Conservation (phyloP, 306 rosid species). For the Trichosanthes truncata region DNA sequence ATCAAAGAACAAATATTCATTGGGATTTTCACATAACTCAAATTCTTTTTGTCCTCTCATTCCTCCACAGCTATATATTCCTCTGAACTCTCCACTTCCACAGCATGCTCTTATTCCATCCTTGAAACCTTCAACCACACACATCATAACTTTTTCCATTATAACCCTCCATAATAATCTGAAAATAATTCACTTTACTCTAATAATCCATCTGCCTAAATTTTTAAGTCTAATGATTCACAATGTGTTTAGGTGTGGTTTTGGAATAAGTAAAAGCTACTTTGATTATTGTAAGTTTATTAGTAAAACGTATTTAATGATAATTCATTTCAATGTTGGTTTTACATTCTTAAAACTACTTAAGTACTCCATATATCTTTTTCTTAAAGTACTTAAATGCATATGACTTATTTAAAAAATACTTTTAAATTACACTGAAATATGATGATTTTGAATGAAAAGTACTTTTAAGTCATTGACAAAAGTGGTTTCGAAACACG, state of each 20-base stretch:
- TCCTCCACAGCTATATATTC: constrained; percentile 47
- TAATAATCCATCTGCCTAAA: neutral
- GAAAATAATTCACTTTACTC: neutral
- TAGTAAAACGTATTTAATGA: no score
- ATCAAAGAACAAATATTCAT: constrained; percentile 39
- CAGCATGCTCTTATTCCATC: constrained; percentile 43
- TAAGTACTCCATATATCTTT: no score
- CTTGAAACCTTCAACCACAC: constrained; percentile 30
- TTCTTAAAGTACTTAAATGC: no score
- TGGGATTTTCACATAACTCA: constrained; percentile 25
- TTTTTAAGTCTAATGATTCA: neutral
- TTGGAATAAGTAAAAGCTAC: no score
- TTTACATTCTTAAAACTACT: no score
- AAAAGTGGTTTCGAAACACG: no score
- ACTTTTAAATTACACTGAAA: no score
- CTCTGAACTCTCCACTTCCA: constrained; percentile 43
- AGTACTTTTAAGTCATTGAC: no score
- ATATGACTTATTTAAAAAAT: no score
- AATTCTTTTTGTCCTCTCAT: constrained; percentile 25
- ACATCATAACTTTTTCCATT: neutral
- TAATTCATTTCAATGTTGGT: no score
- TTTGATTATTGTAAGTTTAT: no score
- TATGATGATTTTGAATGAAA: no score
- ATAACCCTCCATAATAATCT: neutral
- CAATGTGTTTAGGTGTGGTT: neutral